These are phyloP conservation scores for Gardenia jasminoides DNA, from an alignment of 257 asterid species.

Conservation along the genomic window DNA sequence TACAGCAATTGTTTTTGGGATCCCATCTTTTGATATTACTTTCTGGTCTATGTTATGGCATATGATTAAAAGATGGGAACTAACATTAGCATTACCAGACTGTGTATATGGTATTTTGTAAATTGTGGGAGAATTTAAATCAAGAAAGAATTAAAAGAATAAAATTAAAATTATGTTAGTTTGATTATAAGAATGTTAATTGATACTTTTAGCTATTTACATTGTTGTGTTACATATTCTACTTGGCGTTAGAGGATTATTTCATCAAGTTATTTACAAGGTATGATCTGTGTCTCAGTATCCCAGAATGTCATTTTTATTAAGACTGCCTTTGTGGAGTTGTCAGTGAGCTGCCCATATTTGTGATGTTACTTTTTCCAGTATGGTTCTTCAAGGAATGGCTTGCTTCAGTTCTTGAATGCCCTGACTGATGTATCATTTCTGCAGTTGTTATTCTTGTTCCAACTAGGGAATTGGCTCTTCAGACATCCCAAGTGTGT, in stretches of 20 bases:
- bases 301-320: background rate
- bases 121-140: background rate
- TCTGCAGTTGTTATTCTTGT: conserved; percentile 75
- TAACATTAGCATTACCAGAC: background rate
- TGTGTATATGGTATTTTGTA: too few relatives aligned
- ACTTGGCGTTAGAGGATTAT: background rate
- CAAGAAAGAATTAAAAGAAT: background rate
- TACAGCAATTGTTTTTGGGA: background rate
- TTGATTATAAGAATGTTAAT: background rate
- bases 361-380: background rate
- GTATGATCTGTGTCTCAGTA: background rate
- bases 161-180: background rate
- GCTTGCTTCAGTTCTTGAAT: background rate
- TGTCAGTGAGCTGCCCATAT: background rate
- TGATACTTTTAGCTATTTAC: background rate
- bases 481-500: conserved; percentile 87
- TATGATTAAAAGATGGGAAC: background rate
- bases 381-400: background rate
- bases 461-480: conserved; percentile 87
- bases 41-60: background rate
- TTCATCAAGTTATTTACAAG: background rate
- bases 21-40: background rate
- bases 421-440: conserved; percentile 11
- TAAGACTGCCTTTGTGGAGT: background rate
- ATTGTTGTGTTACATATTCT: background rate